These are phyloP conservation scores for Lachnellula arida DNA, from an alignment of 2,329 filamentous ascomycete genomes.

Conservation along the genomic window DNA sequence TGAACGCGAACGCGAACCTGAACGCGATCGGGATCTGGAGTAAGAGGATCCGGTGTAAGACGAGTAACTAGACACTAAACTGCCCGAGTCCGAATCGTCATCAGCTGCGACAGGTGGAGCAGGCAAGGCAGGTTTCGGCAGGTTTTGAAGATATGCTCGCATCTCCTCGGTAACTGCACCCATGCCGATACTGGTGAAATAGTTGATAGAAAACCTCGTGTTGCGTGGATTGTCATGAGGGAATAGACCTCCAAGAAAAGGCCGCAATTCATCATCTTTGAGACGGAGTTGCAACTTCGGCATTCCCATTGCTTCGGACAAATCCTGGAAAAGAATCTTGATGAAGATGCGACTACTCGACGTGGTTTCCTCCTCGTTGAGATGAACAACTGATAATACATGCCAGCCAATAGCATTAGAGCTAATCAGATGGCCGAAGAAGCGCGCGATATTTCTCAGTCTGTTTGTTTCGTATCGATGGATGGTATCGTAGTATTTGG, in stretches of 20 bases:
- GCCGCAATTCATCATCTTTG: conserved; percentile 71
- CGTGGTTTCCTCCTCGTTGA: conserved; percentile 96
- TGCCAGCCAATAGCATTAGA: conserved; percentile 92
- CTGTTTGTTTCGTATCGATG: conserved; percentile 96
- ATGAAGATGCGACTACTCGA: conserved; percentile 96
- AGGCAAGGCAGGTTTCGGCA: conserved; percentile 77
- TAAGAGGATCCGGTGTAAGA: conserved; percentile 64
- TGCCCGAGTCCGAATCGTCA: conserved; percentile 60
- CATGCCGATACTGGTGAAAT: conserved; percentile 98
- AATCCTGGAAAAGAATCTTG: conserved; percentile 94
- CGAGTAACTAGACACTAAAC: conserved; percentile 70
- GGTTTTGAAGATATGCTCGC: conserved; percentile 83
- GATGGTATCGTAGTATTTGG: conserved; percentile 94
- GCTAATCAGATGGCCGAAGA: conserved; percentile 88
- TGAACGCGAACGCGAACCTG: conserved; percentile 17
- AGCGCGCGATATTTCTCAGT: conserved; percentile 87
- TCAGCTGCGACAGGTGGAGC: conserved; percentile 53
- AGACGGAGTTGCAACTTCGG: conserved; percentile 71
- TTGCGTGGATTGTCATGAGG: conserved; percentile 84
- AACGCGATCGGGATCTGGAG: conserved; percentile 38
- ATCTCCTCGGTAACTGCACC: conserved; percentile 91
- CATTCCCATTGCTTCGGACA: conserved; percentile 82
- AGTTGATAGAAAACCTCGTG: conserved; percentile 96
- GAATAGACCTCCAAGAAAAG: conserved; percentile 81
- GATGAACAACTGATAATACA: conserved; percentile 73